Evolutionary conservation across 176 grass and related monocot species (phyloP), one percentile per base, ranked within the genome.

Genomic region (Poa annua): DNA sequence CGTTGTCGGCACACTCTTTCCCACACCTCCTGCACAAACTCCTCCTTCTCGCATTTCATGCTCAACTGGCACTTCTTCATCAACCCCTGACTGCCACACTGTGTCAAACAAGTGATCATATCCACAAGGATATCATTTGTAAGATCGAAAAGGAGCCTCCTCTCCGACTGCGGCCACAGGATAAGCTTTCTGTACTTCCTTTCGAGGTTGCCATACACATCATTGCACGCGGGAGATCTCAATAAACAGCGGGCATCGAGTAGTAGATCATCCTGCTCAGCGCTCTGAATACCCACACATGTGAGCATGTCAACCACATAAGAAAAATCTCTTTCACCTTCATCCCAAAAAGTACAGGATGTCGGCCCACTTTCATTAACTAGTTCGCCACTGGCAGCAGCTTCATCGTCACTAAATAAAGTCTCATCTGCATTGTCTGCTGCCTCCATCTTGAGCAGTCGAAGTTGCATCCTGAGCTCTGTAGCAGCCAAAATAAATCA

Each of bases 381-480:
- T 25, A 53, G 77, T n/a, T 84, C 55, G 36, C 48, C 71, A 17
- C 22, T 48, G 50, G 39, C 76, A 39, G 74, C 54, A 33, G 26
- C 82, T 19, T 89, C 93, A 45, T 87, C 86, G 11, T 94, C 90
- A 29, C 82, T 95, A 5, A 68, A 54, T 21, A 79, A 29, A 32
- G 78, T 67, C 16, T 87, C 86, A 4, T 85, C 86, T n/a, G 20
- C 89, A 75, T 68, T 36, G 32, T 56, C 80, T 8, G 61, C 74
- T 19, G 85, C 87, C 61, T 92, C 90, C 78, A 85, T 84, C 86
- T 90, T 95, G 39, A 94, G 89, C 71, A 95, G 82, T 17, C 75
- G 86, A 69, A 95, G 93, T 90, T 95, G 93, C 90, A 92, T 88
- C 84, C 93, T 83, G 45, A 94, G 84, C 80, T 88, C 92, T 94